phyloP scores from a whole-genome alignment of 768 basidiomycete genomes.

The Leccinum sublutescens region DNA sequence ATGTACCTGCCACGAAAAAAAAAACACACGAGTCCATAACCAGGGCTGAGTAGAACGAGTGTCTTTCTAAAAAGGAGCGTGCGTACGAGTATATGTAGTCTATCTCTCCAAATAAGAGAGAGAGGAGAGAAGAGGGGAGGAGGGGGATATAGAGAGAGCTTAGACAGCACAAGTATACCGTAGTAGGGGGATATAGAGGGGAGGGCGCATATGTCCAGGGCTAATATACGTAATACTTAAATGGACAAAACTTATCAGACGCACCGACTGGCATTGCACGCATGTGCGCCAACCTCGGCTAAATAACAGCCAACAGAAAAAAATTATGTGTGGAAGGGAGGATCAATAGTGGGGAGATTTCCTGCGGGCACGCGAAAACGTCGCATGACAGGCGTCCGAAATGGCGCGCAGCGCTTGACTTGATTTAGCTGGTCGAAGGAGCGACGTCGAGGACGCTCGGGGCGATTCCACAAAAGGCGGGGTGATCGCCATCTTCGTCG shows the following conservation, averaged over 20 bases:
- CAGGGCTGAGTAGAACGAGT: neutral
- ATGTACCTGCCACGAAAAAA: neutral
- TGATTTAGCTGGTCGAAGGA: conserved; percentile 11
- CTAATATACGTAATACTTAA: neutral
- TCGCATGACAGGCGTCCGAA: conserved; percentile 23
- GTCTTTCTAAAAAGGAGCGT: neutral
- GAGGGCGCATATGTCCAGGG: neutral
- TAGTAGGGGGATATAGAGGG: neutral
- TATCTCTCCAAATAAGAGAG: neutral
- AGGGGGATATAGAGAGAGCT: neutral
- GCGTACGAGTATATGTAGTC: neutral
- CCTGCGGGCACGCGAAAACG: conserved; percentile 16
- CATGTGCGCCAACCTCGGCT: neutral
- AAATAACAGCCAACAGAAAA: neutral
- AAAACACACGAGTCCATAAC: neutral
- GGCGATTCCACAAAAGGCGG: conserved; percentile 6
- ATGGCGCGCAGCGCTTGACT: conserved; percentile 26
- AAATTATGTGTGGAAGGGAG: neutral
- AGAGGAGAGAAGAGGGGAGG: neutral
- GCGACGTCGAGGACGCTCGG: neutral
- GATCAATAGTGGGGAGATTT: conserved; percentile 7
- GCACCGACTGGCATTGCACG: neutral
- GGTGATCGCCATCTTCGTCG: conserved; percentile 1
- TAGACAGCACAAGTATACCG: neutral
- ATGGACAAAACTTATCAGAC: neutral